These are phyloP conservation scores for Chalciporus piperatus DNA, from an alignment of 768 basidiomycete species.

Conservation along the genomic window DNA sequence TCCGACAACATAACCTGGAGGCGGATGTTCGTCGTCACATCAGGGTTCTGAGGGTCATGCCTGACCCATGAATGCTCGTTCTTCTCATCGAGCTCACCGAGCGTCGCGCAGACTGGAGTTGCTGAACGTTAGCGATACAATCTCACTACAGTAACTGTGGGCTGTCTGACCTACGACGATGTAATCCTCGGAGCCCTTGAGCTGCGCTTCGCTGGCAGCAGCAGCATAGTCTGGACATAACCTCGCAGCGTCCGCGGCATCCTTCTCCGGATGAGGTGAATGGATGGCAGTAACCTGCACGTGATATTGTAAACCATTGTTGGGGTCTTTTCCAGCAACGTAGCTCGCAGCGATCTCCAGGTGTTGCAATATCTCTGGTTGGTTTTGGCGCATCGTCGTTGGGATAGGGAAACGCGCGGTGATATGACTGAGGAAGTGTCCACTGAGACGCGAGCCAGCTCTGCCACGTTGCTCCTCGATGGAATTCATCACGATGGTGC, in stretches of 20 bases:
- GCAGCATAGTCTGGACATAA: conserved; percentile 16
- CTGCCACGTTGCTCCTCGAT: conserved; percentile 8
- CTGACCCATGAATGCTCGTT: neutral
- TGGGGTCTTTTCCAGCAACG: conserved; percentile 7
- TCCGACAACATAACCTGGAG: conserved; percentile 11
- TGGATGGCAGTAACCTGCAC: conserved; percentile 11
- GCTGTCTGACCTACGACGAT: conserved; percentile 5
- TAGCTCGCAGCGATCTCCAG: conserved; percentile 6
- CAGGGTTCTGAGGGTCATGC: neutral
- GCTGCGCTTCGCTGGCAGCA: conserved; percentile 11
- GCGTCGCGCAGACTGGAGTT: conserved; percentile 3
- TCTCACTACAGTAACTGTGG: no score
- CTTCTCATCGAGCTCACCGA: conserved; percentile 8
- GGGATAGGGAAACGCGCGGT: conserved; percentile 8
- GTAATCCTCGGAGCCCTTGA: conserved; percentile 5
- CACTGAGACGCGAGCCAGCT: conserved; percentile 13
- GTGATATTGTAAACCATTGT: conserved; percentile 4
- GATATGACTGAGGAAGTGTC: conserved; percentile 15
- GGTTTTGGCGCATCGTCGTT: neutral
- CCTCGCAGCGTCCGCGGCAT: conserved; percentile 14
- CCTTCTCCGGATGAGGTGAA: conserved; percentile 7
- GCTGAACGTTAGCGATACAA: neutral
- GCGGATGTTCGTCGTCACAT: conserved; percentile 9
- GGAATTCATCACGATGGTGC: conserved; percentile 18
- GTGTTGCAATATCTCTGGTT: neutral